phyloP scores from a whole-genome alignment of 2,329 filamentous ascomycete genomes.

The Pyrenophora tritici-repentis region DNA sequence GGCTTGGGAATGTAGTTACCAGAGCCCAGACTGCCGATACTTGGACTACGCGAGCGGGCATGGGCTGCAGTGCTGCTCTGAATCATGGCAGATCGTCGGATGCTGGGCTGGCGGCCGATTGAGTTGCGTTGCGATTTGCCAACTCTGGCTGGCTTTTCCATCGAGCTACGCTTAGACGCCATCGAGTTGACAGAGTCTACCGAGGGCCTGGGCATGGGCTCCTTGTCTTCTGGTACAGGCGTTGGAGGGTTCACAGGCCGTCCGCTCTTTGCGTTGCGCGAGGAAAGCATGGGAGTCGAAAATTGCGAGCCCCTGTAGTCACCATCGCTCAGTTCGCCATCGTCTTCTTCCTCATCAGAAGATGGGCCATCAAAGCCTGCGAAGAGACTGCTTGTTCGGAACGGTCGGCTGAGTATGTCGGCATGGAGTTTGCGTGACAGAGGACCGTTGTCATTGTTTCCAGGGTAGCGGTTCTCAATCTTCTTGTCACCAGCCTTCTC shows the following conservation, averaged over 20 bases:
- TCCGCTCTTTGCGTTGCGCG: slow-evolving; percentile 56
- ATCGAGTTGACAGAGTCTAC: slow-evolving; percentile 37
- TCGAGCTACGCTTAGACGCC: slow-evolving; percentile 36
- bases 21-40: slow-evolving; percentile 60
- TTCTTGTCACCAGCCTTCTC: slow-evolving; percentile 34
- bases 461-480: slow-evolving; percentile 71
- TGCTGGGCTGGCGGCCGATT: slow-evolving; percentile 58
- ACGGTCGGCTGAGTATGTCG: slow-evolving; percentile 66
- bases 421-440: slow-evolving; percentile 63
- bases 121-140: slow-evolving; percentile 39
- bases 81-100: slow-evolving; percentile 79
- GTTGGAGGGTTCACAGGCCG: slow-evolving; percentile 49
- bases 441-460: slow-evolving; percentile 80
- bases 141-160: slow-evolving; percentile 45
- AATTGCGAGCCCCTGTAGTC: slow-evolving; percentile 59
- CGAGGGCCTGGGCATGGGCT: slow-evolving; percentile 38
- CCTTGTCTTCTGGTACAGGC: slow-evolving; percentile 51
- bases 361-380: slow-evolving; percentile 78
- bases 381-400: slow-evolving; percentile 82
- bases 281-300: slow-evolving; percentile 53
- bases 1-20: slow-evolving; percentile 57
- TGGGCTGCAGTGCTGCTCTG: slow-evolving; percentile 77
- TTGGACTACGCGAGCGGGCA: slow-evolving; percentile 68
- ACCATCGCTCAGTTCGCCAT: slow-evolving; percentile 66
- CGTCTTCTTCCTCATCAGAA: slow-evolving; percentile 55